phyloP scores from a whole-genome alignment of 1,284 basidiomycete genomes.

The Marasmius fiardii region DNA sequence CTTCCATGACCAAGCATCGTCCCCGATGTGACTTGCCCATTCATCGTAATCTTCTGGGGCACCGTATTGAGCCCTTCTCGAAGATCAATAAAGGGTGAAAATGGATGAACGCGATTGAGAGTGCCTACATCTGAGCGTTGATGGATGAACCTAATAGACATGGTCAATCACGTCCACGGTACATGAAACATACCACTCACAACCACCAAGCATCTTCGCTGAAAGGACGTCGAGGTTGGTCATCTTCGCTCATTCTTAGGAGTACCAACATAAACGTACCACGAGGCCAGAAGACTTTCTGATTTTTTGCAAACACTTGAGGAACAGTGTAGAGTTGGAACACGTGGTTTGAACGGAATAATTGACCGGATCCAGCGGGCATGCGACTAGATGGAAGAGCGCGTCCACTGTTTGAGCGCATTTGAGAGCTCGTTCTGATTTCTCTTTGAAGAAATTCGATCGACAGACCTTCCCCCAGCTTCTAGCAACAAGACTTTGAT shows the following conservation, averaged over 20 bases:
- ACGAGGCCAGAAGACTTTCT: constrained; percentile 56
- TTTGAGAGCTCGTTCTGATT: no score
- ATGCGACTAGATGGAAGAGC: constrained; percentile 34
- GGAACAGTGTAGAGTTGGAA: constrained; percentile 54
- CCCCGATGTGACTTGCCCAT: constrained; percentile 55
- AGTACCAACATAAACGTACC: constrained; percentile 35
- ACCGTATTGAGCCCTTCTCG: constrained; percentile 59
- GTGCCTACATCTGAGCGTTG: constrained; percentile 61
- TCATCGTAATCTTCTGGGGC: constrained; percentile 69
- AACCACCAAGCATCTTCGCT: constrained; percentile 70
- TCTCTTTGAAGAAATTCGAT: not conserved
- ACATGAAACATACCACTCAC: constrained; percentile 34
- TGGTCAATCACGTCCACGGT: not conserved
- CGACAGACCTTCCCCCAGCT: constrained; percentile 56
- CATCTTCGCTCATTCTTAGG: not conserved
- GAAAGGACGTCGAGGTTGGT: not conserved
- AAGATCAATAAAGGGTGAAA: not conserved
- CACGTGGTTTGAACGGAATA: constrained; percentile 45
- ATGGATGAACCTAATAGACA: constrained; percentile 52
- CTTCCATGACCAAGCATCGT: constrained; percentile 62
- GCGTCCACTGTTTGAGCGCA: constrained; percentile 31
- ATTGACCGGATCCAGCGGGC: constrained; percentile 34
- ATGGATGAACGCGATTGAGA: constrained; percentile 1
- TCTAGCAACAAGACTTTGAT: constrained; percentile 62
- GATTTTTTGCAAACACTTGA: constrained; percentile 44